Evolutionary conservation across 1,139 yeast genomes (phyloP).

Genomic region (Yamadazyma spencermartinsiae): DNA sequence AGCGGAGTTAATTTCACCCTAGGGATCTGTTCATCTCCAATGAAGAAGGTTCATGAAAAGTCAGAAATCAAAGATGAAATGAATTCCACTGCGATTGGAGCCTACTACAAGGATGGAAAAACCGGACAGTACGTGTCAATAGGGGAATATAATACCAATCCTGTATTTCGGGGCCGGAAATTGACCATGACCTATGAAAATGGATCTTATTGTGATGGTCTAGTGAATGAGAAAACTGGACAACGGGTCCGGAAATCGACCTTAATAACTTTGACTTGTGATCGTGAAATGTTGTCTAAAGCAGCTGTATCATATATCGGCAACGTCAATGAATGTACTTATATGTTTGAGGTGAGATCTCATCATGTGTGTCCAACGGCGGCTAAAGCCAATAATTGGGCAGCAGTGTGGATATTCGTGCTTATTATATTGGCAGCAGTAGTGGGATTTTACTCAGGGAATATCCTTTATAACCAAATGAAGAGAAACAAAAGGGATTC

Average conservation of each 20-base stretch:
- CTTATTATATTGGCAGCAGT: slow-evolving; percentile 55
- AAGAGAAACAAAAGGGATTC: slow-evolving; percentile 3
- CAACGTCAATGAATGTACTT: slow-evolving; percentile 72
- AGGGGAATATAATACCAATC: slow-evolving; percentile 61
- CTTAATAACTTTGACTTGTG: slow-evolving; percentile 74
- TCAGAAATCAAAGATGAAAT: slow-evolving; percentile 37
- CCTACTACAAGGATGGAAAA: slow-evolving; percentile 56
- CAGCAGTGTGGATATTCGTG: slow-evolving; percentile 60
- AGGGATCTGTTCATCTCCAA: slow-evolving; percentile 74
- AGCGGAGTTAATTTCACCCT: slow-evolving; percentile 73
- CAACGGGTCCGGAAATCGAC: slow-evolving; percentile 59
- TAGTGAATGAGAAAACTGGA: slow-evolving; percentile 33
- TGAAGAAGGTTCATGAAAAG: slow-evolving; percentile 37
- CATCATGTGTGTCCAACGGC: slow-evolving; percentile 89
- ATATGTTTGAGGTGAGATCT: slow-evolving; percentile 82
- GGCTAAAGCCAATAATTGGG: slow-evolving; percentile 54
- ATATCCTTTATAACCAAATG: slow-evolving; percentile 44
- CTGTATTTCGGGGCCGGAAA: slow-evolving; percentile 70
- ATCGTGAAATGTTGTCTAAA: slow-evolving; percentile 64
- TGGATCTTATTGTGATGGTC: slow-evolving; percentile 65
- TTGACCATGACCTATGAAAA: slow-evolving; percentile 67
- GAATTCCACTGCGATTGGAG: slow-evolving; percentile 62
- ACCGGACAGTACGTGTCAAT: slow-evolving; percentile 58
- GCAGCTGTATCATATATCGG: slow-evolving; percentile 76
- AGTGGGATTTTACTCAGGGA: slow-evolving; percentile 57